Evolutionary conservation across 768 basidiomycete species (phyloP), one percentile per base, ranked within the genome.

Genomic region (Rhizopogon roseolus): DNA sequence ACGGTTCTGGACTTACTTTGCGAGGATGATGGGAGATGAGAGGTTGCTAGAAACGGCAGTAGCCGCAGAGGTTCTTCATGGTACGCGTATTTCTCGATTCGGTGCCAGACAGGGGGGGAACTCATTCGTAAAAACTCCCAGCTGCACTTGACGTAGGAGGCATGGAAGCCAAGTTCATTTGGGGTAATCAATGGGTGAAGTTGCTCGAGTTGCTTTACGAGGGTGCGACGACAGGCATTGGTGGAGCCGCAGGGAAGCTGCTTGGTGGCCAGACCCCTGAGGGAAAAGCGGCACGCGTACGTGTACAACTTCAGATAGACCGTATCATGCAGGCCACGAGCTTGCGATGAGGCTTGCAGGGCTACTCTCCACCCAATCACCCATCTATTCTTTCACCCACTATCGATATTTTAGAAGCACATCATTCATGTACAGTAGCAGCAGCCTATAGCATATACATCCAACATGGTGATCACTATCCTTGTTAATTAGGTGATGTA

Each of bases 161-260:
- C 3, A 57, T 73, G 25, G 74, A 81, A 46, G 86, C 85, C 8
- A 73, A 73, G 52, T 68, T 74, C 27, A 69, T 87, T 8, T 92
- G 86, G 84, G 90, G 90, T n/a, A 70, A 74, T 38, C 90, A 92
- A 66, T 92, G 87, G 83, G 69, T 84, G 54, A 91, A 91, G 65
- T 67, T 91, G 49, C 75, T 93, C 19, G 77, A 73, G 25, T 66
- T 88, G 13, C 64, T 91, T 13, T 83, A 90, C 57, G 78, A 84
- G 49, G 83, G 84, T 7, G 73, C 81, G 39, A 88, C 81, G 0
- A 66, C 62, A 5, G 85, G 86, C 5, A 71, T 81, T 50, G 77
- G 73, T 42, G 68, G 51, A 58, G 69, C 37, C 38, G 61, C 36
- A 50, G 74, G 62, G 50, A 74, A 66, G 50, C 66, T 78, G 28